phyloP scores from a whole-genome alignment of 495 filamentous ascomycete species.

The Aspergillus carlsbadensis region DNA sequence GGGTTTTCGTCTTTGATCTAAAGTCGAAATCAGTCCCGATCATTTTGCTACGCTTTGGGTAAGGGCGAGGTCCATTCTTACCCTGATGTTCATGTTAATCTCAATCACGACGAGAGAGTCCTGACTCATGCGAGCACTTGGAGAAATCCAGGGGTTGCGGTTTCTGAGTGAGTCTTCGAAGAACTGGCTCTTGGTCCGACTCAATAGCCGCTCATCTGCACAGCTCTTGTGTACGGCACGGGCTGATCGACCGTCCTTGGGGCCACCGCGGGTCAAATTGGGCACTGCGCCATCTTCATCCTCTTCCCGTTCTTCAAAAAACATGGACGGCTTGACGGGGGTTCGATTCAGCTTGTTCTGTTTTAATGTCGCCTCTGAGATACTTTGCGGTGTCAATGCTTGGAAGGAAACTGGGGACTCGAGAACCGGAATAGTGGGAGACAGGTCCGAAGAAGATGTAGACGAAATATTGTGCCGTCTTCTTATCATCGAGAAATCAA shows the following conservation, averaged over 20 bases:
- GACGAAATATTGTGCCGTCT: conserved; percentile 17
- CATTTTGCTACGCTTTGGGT: neutral
- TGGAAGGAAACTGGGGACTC: conserved; percentile 24
- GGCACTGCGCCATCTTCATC: conserved; percentile 26
- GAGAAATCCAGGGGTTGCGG: conserved; percentile 49
- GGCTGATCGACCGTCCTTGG: conserved; percentile 16
- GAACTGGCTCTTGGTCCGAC: conserved; percentile 47
- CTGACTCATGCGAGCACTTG: conserved; percentile 57
- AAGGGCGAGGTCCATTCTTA: conserved; percentile 36
- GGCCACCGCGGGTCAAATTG: neutral
- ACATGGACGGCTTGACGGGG: conserved; percentile 24
- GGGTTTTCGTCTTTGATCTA: conserved; percentile 37
- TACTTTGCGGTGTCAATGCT: conserved; percentile 9
- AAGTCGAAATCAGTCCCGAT: neutral
- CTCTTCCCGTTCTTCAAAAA: conserved; percentile 24
- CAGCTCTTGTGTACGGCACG: conserved; percentile 12
- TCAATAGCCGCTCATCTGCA: conserved; percentile 22
- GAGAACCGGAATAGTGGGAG: conserved; percentile 21
- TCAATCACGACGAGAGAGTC: conserved; percentile 77
- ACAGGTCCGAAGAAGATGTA: conserved; percentile 19
- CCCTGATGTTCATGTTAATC: conserved; percentile 79
- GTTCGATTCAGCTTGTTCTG: conserved; percentile 17
- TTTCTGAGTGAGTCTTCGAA: conserved; percentile 60
- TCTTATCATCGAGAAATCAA: conserved; percentile 21
- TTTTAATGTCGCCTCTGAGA: conserved; percentile 19